These are phyloP conservation scores for Plasmodium sp. DNA, from an alignment of 169 alveolate species.

Conservation along the genomic window DNA sequence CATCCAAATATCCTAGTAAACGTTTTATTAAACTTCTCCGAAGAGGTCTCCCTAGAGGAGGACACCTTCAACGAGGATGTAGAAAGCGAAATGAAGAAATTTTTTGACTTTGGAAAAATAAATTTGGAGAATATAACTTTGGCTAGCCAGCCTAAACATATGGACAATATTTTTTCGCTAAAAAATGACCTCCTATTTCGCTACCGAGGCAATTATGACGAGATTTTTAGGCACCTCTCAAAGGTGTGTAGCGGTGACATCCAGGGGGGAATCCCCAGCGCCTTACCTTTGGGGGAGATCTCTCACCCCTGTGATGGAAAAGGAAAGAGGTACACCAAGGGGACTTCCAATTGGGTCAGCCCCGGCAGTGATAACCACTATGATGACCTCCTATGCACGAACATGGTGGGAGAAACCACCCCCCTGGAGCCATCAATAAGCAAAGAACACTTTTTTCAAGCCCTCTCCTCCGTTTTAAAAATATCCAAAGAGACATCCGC, in stretches of 20 bases:
- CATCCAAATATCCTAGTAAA: neutral
- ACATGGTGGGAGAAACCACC: neutral
- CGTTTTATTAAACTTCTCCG: slow-evolving; percentile 30
- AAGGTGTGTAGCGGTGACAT: neutral
- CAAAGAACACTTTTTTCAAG: slow-evolving; percentile 15
- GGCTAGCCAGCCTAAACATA: neutral
- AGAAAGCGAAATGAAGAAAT: slow-evolving; percentile 40
- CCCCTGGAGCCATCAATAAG: neutral
- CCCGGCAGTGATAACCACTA: neutral
- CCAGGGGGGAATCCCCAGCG: neutral
- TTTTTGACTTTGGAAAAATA: slow-evolving; percentile 13
- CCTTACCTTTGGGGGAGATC: neutral
- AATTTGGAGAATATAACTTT: slow-evolving; percentile 26
- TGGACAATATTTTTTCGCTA: slow-evolving; percentile 27
- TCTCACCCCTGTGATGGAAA: neutral
- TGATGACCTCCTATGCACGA: neutral
- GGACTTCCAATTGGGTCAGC: neutral
- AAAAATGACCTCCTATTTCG: slow-evolving; percentile 25
- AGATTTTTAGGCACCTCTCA: slow-evolving; percentile 11
- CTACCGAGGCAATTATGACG: slow-evolving; percentile 21
- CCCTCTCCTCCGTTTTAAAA: neutral
- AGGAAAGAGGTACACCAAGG: neutral
- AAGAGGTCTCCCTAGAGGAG: slow-evolving; percentile 11
- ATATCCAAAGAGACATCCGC: slow-evolving; percentile 2
- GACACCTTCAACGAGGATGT: slow-evolving; percentile 35